These are phyloP conservation scores for Calamus simplicifolius DNA, from an alignment of 176 grass and related monocot genomes.

Conservation along the genomic window DNA sequence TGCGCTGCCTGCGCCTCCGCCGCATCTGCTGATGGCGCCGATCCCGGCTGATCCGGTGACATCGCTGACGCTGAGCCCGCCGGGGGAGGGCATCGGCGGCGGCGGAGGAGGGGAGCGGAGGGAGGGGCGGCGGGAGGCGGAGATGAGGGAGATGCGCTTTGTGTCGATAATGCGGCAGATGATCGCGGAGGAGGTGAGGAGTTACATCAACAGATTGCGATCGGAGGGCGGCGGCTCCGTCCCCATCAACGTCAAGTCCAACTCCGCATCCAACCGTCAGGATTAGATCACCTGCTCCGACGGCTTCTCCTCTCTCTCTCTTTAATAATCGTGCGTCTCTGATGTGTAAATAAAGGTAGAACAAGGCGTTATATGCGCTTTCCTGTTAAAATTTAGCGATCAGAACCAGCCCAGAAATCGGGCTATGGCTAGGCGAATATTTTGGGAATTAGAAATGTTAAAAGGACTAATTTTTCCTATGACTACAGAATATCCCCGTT, in stretches of 20 bases:
- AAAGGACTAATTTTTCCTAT: too few species aligned
- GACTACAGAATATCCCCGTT: too few species aligned
- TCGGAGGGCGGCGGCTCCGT: conserved; percentile 7
- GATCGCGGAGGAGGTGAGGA: conserved; percentile 68
- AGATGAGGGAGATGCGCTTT: conserved; percentile 24
- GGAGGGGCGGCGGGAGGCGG: conserved; percentile 21
- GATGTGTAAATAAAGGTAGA: too few species aligned
- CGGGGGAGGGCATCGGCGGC: conserved; percentile 4
- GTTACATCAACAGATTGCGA: conserved; percentile 25
- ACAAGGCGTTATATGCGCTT: too few species aligned
- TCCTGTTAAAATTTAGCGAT: too few species aligned
- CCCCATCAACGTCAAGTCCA: neutral
- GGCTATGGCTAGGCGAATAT: too few species aligned
- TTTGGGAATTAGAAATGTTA: too few species aligned
- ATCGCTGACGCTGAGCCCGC: conserved; percentile 55
- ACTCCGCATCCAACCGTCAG: neutral
- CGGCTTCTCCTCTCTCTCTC: too few species aligned
- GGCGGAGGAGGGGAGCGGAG: neutral
- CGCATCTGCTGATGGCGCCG: neutral
- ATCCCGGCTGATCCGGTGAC: conserved; percentile 35
- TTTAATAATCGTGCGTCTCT: too few species aligned
- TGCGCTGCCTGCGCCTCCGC: too few species aligned
- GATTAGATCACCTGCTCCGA: neutral
- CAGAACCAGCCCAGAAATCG: too few species aligned
- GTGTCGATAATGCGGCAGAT: conserved; percentile 24